Percentiles rank a stretch among this genome's conserved stretches.
Conservation (phyloP, 106 monocot species). For the Cymbidium sinense region DNA sequence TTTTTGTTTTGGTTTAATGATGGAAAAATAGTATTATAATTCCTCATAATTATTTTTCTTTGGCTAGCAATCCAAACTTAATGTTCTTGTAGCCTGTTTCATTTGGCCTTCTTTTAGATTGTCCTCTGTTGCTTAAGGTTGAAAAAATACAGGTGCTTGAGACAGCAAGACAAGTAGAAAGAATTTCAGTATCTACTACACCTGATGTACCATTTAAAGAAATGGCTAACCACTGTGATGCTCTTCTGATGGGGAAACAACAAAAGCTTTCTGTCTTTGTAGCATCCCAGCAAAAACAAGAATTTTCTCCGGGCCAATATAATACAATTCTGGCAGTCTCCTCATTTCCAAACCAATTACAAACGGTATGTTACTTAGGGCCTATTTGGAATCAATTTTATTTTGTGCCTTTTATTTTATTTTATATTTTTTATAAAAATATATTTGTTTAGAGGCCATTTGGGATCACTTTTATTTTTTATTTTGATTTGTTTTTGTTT, state of each 20-base stretch:
- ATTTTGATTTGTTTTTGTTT: too few species aligned
- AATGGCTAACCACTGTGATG: constrained; percentile 84
- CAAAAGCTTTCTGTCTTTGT: constrained; percentile 65
- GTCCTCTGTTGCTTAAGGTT: not conserved
- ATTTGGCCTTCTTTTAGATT: not conserved
- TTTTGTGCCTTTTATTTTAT: too few species aligned
- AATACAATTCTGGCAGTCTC: not conserved
- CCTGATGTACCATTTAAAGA: constrained; percentile 77
- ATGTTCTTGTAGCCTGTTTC: too few species aligned
- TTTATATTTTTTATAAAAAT: too few species aligned
- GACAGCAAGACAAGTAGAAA: constrained; percentile 32
- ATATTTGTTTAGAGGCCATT: too few species aligned
- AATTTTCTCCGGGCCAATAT: constrained; percentile 13
- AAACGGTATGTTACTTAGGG: constrained; percentile 31
- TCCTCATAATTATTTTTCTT: not conserved
- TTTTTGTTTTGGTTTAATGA: not conserved
- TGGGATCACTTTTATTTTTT: too few species aligned
- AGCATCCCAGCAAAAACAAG: constrained; percentile 40
- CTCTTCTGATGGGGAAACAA: constrained; percentile 67
- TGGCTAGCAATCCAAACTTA: not conserved
- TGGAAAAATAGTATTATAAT: not conserved
- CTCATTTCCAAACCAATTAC: constrained; percentile 6
- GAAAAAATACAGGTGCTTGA: constrained; percentile 14
- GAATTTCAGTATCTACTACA: constrained; percentile 50
- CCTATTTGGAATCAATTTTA: too few species aligned